Evolutionary conservation across 306 rosid species (phyloP).

Genomic region (Rosa rugosa): DNA sequence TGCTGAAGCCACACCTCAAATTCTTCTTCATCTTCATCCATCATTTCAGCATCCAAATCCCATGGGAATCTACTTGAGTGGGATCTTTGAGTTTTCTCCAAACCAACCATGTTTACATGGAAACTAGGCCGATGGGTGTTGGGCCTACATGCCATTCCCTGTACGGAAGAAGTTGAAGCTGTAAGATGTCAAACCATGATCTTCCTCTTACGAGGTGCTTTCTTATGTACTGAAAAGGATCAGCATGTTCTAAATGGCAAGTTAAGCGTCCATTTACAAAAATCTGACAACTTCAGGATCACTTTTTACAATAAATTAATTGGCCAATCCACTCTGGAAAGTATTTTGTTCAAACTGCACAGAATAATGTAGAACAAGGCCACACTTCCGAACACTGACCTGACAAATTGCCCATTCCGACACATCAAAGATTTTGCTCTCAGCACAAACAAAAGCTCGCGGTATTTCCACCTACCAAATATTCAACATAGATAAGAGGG

Average conservation of each 20-base stretch:
- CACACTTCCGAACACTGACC: slow-evolving; percentile 46
- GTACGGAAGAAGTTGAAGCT: slow-evolving; percentile 23
- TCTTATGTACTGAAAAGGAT: neutral
- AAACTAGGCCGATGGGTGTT: slow-evolving; percentile 96
- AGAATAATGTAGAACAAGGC: neutral
- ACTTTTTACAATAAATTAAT: neutral
- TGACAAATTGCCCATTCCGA: slow-evolving; percentile 99
- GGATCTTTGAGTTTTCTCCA: slow-evolving; percentile 79
- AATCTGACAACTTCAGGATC: neutral
- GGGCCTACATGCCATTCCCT: slow-evolving; percentile 99
- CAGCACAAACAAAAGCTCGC: slow-evolving; percentile 97
- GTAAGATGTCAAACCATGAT: slow-evolving; percentile 4
- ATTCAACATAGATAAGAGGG: neutral
- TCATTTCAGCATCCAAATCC: slow-evolving; percentile 96
- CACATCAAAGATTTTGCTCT: slow-evolving; percentile 94
- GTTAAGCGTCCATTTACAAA: neutral
- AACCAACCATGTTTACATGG: slow-evolving; percentile 97
- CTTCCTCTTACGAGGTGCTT: neutral
- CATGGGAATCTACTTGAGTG: slow-evolving; percentile 85
- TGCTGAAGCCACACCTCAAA: slow-evolving; percentile 95
- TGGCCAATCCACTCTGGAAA: neutral
- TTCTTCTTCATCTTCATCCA: slow-evolving; percentile 93
- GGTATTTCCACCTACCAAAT: slow-evolving; percentile 84
- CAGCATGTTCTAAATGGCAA: neutral
- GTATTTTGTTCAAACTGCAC: neutral